Conservation (phyloP, 257 asterid species). For the Verbena officinalis region DNA sequence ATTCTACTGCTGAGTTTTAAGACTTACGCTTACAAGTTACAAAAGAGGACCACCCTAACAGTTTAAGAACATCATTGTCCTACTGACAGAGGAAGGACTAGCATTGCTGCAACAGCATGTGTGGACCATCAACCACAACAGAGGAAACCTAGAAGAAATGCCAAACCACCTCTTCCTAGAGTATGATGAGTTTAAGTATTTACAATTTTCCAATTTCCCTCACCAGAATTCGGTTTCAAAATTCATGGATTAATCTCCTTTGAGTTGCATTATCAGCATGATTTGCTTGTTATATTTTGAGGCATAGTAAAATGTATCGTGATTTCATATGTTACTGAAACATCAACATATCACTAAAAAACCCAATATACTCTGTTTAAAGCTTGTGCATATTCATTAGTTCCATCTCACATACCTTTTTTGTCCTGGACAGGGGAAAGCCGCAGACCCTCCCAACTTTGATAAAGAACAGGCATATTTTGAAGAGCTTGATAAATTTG, state of each 20-base stretch:
- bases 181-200: conserved; percentile 43
- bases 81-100: conserved; percentile 84
- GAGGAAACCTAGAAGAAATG: conserved; percentile 63
- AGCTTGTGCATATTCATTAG: conserved; percentile 6
- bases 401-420: conserved; percentile 20
- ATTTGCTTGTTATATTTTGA: conserved; percentile 4
- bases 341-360: background rate
- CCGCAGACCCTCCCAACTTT: conserved; percentile 52
- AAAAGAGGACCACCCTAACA: conserved; percentile 11
- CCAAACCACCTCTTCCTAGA: conserved; percentile 85
- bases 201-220: conserved; percentile 13
- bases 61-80: conserved; percentile 16
- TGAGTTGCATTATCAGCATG: background rate
- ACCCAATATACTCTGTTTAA: conserved; percentile 5
- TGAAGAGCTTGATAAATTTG: conserved; percentile 89
- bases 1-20: conserved; percentile 3
- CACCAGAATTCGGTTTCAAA: conserved; percentile 5
- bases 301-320: background rate
- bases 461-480: conserved; percentile 80
- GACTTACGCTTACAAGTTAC: background rate
- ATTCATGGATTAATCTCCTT: background rate
- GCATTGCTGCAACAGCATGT: conserved; percentile 70
- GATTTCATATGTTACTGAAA: conserved; percentile 16
- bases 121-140: conserved; percentile 55
- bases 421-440: conserved; percentile 55